phyloP scores from a whole-genome alignment of 1,284 basidiomycete genomes.

The Ganoderma meredithae region DNA sequence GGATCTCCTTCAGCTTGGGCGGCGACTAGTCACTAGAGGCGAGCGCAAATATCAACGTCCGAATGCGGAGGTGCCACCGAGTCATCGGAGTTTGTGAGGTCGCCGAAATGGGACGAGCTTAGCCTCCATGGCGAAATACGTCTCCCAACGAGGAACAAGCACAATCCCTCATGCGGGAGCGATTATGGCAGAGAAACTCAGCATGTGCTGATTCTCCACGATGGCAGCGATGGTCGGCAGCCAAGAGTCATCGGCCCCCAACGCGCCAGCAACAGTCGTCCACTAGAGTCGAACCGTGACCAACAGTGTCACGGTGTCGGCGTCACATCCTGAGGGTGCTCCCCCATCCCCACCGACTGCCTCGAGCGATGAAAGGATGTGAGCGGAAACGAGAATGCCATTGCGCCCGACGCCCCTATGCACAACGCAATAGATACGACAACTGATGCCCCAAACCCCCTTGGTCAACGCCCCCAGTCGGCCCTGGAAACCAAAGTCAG shows the following conservation, averaged over 20 bases:
- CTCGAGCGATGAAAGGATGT: neutral
- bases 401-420: neutral
- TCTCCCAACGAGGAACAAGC: no score
- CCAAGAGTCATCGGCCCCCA: no score
- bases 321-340: no score
- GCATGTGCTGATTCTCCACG: no score
- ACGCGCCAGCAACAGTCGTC: no score
- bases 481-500: no score
- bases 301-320: neutral
- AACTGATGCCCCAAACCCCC: neutral
- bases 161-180: no score
- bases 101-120: neutral
- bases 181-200: no score
- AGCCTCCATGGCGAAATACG: neutral
- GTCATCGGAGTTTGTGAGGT: neutral
- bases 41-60: neutral
- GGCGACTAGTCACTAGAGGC: neutral
- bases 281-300: neutral
- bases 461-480: no score
- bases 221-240: no score
- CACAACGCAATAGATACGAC: constrained; percentile 1
- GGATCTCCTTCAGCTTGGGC: neutral
- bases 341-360: neutral
- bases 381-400: neutral
- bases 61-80: neutral